Evolutionary conservation across 352 stramenopile species (phyloP).

Genomic region (Globisporangium rhizosaccharum): DNA sequence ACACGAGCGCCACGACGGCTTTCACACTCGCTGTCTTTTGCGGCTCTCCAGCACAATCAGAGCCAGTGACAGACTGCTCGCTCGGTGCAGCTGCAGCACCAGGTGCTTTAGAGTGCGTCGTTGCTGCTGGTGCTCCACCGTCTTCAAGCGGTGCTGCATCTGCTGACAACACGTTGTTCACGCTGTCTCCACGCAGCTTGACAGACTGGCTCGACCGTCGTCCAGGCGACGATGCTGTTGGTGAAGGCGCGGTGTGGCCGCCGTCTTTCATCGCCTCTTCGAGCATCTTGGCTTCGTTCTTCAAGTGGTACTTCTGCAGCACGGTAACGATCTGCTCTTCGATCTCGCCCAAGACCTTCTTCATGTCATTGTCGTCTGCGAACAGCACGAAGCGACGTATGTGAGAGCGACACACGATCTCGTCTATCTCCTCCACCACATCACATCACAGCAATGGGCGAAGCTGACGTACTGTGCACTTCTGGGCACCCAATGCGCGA

Average conservation of each 20-base stretch:
- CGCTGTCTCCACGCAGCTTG: background rate
- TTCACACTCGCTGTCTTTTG: slow-evolving; percentile 27
- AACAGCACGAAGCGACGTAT: background rate
- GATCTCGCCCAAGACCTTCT: slow-evolving; percentile 66
- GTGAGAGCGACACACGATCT: background rate
- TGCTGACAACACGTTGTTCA: background rate
- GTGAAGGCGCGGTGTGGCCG: background rate
- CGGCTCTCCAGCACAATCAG: background rate
- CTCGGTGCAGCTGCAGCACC: background rate
- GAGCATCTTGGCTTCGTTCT: slow-evolving; percentile 42
- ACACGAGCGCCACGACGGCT: slow-evolving; percentile 30
- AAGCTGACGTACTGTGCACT: slow-evolving; percentile 40
- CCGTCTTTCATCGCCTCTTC: slow-evolving; percentile 14
- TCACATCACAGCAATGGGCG: background rate
- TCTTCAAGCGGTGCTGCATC: background rate
- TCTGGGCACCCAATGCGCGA: slow-evolving; percentile 68
- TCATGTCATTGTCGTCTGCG: slow-evolving; percentile 61
- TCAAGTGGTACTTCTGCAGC: slow-evolving; percentile 61
- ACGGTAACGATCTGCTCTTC: slow-evolving; percentile 68
- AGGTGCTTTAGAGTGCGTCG: background rate
- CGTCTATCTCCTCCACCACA: background rate
- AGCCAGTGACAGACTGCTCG: background rate
- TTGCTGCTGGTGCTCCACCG: background rate
- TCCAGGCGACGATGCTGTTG: background rate
- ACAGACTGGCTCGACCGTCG: background rate